Base-by-base conservation (phyloP, 208 protist genomes). In the Acanthamoeba divionensis region DNA sequence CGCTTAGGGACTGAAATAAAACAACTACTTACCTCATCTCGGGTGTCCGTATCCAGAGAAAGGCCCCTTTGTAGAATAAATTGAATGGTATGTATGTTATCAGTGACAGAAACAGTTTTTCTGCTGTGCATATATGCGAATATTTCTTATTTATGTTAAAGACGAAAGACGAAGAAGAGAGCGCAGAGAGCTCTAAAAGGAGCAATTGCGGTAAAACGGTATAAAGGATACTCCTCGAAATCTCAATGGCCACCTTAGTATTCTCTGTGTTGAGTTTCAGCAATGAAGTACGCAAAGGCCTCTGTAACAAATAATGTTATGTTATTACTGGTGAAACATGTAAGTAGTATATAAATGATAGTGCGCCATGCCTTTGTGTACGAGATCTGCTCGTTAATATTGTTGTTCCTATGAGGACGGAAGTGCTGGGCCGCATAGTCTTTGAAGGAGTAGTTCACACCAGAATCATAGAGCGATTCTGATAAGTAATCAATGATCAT, bases 361-460 rank as follows among this genome's bases (percentile, higher is more conserved):
- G n/a, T 52, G 62, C 62, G 24, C 21, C 0, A 47, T 3, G 36
- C 69, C 69, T 83, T 83, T 29, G 73, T 41, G 45, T 60, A 60
- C 36, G 73, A 65, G 73, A 83, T 83, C 21, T 65, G 44, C 73
- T 83, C 52, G 52, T 83, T 47, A 54, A 83, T 62, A n/a, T 47
- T 83, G 73, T 83, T 54, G 44, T 47, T 83, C 73, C 63, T 83
- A 36, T 83, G 44, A 2, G 73, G 48, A 54, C 73, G 73, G 73
- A 83, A 83, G 73, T 83, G 21, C 33, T 15, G 73, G 2, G 73
- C 63, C 52, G 73, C 73, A 24, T 65, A 83, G 50, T 83, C 73
- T 54, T 83, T 83, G 73, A 83, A 83, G 4, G 57, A 18, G 73
- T 83, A 83, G 73, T n/a, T n/a, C n/a, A n/a, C n/a, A n/a, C n/a